Conservation (phyloP, 768 basidiomycete genomes). For the Xerocomellus intermedius region DNA sequence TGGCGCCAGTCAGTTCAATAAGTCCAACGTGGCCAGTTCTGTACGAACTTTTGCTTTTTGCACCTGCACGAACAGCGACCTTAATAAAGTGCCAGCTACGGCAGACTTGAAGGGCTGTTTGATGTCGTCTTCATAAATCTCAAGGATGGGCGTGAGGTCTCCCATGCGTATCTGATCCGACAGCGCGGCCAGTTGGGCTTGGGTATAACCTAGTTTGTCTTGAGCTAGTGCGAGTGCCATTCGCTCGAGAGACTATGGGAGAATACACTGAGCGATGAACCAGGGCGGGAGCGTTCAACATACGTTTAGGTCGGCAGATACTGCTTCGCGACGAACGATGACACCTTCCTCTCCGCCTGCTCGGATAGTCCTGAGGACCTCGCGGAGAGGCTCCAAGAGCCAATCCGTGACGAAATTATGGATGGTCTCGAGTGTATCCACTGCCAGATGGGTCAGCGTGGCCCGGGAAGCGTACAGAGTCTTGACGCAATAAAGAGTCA, state of each 20-base stretch:
- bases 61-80: constrained; percentile 86
- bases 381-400: constrained; percentile 83
- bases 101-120: constrained; percentile 82
- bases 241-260: constrained; percentile 78
- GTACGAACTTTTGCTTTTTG: constrained; percentile 85
- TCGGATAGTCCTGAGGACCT: constrained; percentile 79
- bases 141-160: constrained; percentile 82
- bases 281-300: constrained; percentile 15
- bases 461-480: constrained; percentile 58
- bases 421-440: constrained; percentile 64
- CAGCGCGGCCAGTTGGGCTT: constrained; percentile 62
- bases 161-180: constrained; percentile 68
- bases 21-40: background rate
- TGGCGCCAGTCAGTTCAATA: constrained; percentile 27
- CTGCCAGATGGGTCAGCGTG: constrained; percentile 52
- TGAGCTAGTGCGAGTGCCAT: constrained; percentile 86
- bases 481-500: constrained; percentile 51
- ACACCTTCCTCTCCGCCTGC: constrained; percentile 73
- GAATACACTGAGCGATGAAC: background rate
- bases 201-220: constrained; percentile 70
- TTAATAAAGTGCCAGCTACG: constrained; percentile 73
- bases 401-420: constrained; percentile 76
- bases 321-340: constrained; percentile 77
- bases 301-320: constrained; percentile 83
- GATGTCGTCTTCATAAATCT: constrained; percentile 91